Evolutionary conservation across 148 eudicot species (phyloP).

Genomic region (Persicaria tinctoria): DNA sequence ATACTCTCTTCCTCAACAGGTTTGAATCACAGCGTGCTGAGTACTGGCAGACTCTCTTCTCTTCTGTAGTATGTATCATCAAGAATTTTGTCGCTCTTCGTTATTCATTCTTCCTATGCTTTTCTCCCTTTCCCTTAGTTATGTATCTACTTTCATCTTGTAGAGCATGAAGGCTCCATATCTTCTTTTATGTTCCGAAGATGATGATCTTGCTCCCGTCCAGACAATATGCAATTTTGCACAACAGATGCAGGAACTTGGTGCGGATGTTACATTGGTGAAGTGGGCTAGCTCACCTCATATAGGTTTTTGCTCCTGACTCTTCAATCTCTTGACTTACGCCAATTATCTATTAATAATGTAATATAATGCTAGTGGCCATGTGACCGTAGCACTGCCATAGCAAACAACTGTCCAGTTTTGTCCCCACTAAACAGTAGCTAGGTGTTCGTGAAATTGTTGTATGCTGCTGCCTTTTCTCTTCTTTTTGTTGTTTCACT

Average conservation of each 20-base stretch:
- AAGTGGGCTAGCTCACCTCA: conserved; percentile 87
- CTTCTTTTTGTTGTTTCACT: too few relatives aligned
- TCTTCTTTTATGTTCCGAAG: conserved; percentile 82
- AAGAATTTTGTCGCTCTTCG: not conserved
- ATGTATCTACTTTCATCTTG: conserved; percentile 7
- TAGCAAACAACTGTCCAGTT: too few relatives aligned
- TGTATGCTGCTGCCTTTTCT: too few relatives aligned
- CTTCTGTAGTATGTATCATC: conserved; percentile 63
- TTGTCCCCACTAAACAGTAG: not conserved
- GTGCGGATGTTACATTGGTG: conserved; percentile 74
- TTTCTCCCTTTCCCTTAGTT: not conserved
- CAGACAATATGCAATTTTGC: conserved; percentile 64
- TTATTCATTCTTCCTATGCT: not conserved
- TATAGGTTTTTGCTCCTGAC: conserved; percentile 50
- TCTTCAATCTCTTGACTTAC: not conserved
- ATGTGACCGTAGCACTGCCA: not conserved
- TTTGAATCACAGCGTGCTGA: conserved; percentile 91
- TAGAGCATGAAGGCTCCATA: conserved; percentile 84
- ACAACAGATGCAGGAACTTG: conserved; percentile 54
- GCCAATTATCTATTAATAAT: not conserved
- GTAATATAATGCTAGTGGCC: not conserved
- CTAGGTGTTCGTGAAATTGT: too few relatives aligned
- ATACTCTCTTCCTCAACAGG: conserved; percentile 69
- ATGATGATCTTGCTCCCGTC: conserved; percentile 83
- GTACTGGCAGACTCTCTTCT: conserved; percentile 91